Evolutionary conservation across 1,284 basidiomycete genomes (phyloP).

Genomic region (Naganishia cerealis): DNA sequence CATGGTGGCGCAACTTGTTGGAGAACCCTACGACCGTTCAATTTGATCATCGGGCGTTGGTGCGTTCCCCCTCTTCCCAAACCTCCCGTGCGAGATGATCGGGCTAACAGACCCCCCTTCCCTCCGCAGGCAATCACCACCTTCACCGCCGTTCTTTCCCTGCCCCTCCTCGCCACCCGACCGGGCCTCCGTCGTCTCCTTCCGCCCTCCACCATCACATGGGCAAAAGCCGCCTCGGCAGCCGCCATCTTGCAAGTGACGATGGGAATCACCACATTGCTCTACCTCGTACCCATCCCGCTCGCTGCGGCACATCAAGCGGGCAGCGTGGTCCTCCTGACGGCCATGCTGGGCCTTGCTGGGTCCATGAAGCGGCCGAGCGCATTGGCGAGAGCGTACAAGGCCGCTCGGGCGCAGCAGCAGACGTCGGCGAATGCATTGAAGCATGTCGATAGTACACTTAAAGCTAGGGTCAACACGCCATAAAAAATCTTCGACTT

Average conservation of each 20-base stretch:
- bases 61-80: constrained; percentile 54
- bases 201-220: constrained; percentile 66
- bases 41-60: constrained; percentile 90
- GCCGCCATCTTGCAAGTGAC: constrained; percentile 84
- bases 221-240: constrained; percentile 69
- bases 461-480: constrained; percentile 29
- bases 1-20: constrained; percentile 89
- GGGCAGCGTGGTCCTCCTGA: constrained; percentile 83
- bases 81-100: neutral
- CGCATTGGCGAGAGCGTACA: constrained; percentile 59
- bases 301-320: constrained; percentile 93
- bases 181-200: constrained; percentile 63
- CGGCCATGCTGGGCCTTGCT: constrained; percentile 76
- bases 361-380: constrained; percentile 72
- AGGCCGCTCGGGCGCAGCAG: constrained; percentile 12
- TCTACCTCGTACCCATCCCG: constrained; percentile 91
- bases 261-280: constrained; percentile 84
- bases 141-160: constrained; percentile 66
- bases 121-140: constrained; percentile 71
- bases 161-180: constrained; percentile 64
- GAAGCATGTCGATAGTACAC: constrained; percentile 29
- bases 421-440: constrained; percentile 11
- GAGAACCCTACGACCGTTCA: constrained; percentile 98
- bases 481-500: constrained; percentile 18
- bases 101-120: no score